Percentiles rank a stretch among this genome's conserved stretches.
phyloP scores from a whole-genome alignment of 345 rosid genomes.

The Carallia pectinifolia region DNA sequence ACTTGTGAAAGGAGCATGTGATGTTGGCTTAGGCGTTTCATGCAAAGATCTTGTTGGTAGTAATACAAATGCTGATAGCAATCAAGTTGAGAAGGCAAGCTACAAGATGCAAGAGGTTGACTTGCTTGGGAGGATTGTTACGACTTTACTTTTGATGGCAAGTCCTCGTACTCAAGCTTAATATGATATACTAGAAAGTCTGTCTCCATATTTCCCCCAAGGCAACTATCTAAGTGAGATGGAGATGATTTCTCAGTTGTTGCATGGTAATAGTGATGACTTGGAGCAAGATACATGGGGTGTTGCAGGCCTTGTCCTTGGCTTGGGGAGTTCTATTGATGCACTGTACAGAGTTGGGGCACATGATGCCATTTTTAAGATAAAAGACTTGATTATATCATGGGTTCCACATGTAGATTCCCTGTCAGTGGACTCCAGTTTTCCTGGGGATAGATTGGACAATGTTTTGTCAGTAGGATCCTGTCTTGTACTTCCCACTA shows the following conservation, averaged over 20 bases:
- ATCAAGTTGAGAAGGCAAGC: constrained; percentile 45
- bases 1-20: constrained; percentile 93
- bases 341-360: constrained; percentile 77
- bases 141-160: constrained; percentile 47
- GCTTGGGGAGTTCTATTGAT: constrained; percentile 70
- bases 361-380: constrained; percentile 56
- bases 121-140: constrained; percentile 59
- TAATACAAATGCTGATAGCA: constrained; percentile 41
- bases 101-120: constrained; percentile 56
- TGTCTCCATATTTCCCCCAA: constrained; percentile 43
- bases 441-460: constrained; percentile 38
- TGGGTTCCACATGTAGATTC: constrained; percentile 65
- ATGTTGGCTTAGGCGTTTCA: constrained; percentile 80
- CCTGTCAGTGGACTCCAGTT: constrained; percentile 32
- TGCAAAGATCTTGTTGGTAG: constrained; percentile 75
- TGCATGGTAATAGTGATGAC: constrained; percentile 46
- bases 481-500: constrained; percentile 69
- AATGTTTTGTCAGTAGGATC: constrained; percentile 67
- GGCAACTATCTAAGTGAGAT: constrained; percentile 27
- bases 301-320: constrained; percentile 81
- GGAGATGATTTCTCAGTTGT: constrained; percentile 36
- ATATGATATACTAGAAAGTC: constrained; percentile 44
- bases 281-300: constrained; percentile 92
- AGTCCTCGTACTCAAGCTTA: constrained; percentile 45
- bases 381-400: constrained; percentile 72